Percentiles rank a stretch among this genome's conserved stretches.
Evolutionary conservation across 768 basidiomycete genomes (phyloP).

Genomic region (Hydnomerulius pinastri): DNA sequence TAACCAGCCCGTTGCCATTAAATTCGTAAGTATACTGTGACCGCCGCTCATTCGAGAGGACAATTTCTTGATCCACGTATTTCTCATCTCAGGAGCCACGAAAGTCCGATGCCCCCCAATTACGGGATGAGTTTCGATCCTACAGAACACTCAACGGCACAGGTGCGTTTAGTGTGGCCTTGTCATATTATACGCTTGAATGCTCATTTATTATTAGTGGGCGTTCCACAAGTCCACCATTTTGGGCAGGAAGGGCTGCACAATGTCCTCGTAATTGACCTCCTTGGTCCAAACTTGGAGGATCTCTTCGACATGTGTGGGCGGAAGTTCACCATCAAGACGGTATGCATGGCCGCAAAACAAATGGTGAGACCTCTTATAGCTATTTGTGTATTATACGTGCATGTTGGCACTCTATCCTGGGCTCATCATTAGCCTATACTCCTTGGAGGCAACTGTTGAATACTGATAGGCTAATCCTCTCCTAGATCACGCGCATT

Average conservation of each 20-base stretch:
- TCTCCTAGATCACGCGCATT: constrained; percentile 82
- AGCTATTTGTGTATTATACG: not conserved
- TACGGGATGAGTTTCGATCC: constrained; percentile 95
- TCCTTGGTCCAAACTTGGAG: constrained; percentile 96
- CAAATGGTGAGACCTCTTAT: constrained; percentile 82
- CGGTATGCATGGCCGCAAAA: constrained; percentile 97
- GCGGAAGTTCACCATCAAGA: constrained; percentile 98
- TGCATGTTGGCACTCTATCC: not conserved
- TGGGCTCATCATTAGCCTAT: not conserved
- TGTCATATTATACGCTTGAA: too few relatives aligned
- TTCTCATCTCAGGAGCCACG: constrained; percentile 72
- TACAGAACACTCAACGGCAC: constrained; percentile 94
- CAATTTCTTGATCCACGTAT: constrained; percentile 13
- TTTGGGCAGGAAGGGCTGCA: constrained; percentile 99
- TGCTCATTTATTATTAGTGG: constrained; percentile 53
- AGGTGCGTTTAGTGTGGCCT: constrained; percentile 51
- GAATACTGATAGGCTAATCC: constrained; percentile 9
- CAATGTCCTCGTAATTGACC: constrained; percentile 92
- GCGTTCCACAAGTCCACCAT: constrained; percentile 97
- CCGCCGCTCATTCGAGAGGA: constrained; percentile 9
- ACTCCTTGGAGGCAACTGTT: too few relatives aligned
- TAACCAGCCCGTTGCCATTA: constrained; percentile 90
- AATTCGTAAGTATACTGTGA: constrained; percentile 74
- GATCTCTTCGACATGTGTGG: constrained; percentile 99
- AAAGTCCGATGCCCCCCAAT: constrained; percentile 97